Percentiles rank a stretch among this genome's conserved stretches.
Conservation (phyloP, 768 basidiomycete species). For the Amanita molliuscula region DNA sequence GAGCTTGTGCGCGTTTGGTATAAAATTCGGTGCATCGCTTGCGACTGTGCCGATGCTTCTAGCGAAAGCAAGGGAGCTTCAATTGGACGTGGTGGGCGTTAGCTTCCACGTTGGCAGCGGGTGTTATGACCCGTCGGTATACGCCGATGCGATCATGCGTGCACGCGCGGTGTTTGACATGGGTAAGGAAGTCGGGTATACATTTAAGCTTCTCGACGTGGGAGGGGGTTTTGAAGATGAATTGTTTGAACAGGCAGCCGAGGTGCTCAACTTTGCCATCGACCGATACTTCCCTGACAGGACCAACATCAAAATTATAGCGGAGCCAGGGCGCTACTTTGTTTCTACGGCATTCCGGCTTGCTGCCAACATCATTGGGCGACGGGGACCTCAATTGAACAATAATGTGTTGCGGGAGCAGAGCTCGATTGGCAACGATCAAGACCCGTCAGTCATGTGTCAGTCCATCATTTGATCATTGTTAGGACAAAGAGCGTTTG, state of each 20-base stretch:
- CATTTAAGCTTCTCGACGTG: constrained; percentile 79
- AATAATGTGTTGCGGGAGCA: neutral
- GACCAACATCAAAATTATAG: constrained; percentile 68
- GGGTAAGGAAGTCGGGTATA: constrained; percentile 71
- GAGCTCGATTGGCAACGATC: neutral
- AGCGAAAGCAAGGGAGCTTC: constrained; percentile 65
- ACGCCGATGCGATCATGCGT: constrained; percentile 80
- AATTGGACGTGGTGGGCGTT: constrained; percentile 83
- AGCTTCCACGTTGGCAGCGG: constrained; percentile 98
- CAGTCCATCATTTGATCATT: constrained; percentile 31
- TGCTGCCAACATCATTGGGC: constrained; percentile 87
- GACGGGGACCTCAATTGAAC: constrained; percentile 3
- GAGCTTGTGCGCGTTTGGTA: constrained; percentile 84
- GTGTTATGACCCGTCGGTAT: constrained; percentile 86
- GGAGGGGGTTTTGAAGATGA: constrained; percentile 94
- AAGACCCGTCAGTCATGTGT: constrained; percentile 77
- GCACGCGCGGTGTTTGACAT: constrained; percentile 82
- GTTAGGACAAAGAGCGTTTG: constrained; percentile 1
- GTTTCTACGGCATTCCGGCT: constrained; percentile 89
- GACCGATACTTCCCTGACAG: constrained; percentile 72
- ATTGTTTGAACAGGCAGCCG: constrained; percentile 73
- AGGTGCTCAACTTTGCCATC: constrained; percentile 60
- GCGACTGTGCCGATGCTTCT: constrained; percentile 71
- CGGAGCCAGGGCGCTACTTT: constrained; percentile 93
- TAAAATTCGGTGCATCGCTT: constrained; percentile 94